Evolutionary conservation across 306 rosid genomes (phyloP).

Genomic region (Sphenostylis stenocarpa): DNA sequence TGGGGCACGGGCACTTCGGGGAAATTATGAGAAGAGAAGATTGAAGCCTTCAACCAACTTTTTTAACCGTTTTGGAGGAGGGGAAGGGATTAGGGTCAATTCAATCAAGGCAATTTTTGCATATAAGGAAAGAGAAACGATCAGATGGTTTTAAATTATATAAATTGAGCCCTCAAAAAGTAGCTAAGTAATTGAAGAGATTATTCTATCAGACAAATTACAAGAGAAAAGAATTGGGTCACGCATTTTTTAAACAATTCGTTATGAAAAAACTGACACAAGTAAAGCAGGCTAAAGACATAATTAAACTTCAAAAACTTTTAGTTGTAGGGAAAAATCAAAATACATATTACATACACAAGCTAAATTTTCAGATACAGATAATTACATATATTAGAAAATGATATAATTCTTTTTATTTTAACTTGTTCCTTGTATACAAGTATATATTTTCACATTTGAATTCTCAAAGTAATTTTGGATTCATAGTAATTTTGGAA

Average conservation of each 20-base stretch:
- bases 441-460: neutral
- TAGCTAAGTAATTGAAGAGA: neutral
- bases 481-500: neutral
- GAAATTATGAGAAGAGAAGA: neutral
- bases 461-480: neutral
- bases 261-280: neutral
- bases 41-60: neutral
- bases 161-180: neutral
- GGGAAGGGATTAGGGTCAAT: neutral
- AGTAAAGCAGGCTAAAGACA: neutral
- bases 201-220: slow-evolving; percentile 7
- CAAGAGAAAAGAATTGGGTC: neutral
- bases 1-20: neutral
- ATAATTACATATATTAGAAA: slow-evolving; percentile 15
- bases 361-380: neutral
- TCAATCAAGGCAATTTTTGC: neutral
- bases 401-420: neutral
- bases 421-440: neutral
- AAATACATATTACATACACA: neutral
- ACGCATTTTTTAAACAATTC: neutral
- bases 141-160: neutral
- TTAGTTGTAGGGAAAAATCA: neutral
- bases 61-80: neutral
- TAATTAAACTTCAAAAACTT: neutral
- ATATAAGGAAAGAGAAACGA: neutral